phyloP scores from a whole-genome alignment of 352 stramenopile species.

The Pelagophyceae sp. region DNA sequence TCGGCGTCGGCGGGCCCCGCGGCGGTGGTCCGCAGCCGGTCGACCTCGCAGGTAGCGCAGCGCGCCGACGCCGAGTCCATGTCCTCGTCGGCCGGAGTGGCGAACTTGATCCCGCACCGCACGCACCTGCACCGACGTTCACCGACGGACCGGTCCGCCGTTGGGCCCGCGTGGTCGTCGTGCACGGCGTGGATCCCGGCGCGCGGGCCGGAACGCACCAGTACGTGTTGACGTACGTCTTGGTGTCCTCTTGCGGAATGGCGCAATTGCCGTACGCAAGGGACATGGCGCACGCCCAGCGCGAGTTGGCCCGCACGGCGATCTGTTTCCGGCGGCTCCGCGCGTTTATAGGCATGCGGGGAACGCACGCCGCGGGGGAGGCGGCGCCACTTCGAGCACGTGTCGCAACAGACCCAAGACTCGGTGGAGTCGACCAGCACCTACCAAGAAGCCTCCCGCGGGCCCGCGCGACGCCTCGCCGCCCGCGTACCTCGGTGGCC shows the following conservation, averaged over 20 bases:
- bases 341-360: background rate
- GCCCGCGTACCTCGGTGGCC: too few species aligned
- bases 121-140: background rate
- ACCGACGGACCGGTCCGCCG: too few species aligned
- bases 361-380: background rate
- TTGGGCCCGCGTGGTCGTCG: too few species aligned
- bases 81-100: background rate
- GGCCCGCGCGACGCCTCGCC: too few species aligned
- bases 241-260: background rate
- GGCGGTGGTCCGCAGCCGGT: too few species aligned
- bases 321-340: background rate
- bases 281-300: background rate
- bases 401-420: background rate
- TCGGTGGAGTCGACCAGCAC: background rate
- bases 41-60: background rate
- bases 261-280: background rate
- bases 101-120: background rate
- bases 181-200: too few species aligned
- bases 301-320: background rate
- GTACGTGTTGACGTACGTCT: background rate
- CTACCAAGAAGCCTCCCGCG: too few species aligned
- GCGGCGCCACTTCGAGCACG: background rate
- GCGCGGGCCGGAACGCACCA: too few species aligned
- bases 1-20: too few species aligned
- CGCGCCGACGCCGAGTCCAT: background rate